Base-by-base conservation (phyloP, 345 rosid species). In the Bruguiera parviflora region DNA sequence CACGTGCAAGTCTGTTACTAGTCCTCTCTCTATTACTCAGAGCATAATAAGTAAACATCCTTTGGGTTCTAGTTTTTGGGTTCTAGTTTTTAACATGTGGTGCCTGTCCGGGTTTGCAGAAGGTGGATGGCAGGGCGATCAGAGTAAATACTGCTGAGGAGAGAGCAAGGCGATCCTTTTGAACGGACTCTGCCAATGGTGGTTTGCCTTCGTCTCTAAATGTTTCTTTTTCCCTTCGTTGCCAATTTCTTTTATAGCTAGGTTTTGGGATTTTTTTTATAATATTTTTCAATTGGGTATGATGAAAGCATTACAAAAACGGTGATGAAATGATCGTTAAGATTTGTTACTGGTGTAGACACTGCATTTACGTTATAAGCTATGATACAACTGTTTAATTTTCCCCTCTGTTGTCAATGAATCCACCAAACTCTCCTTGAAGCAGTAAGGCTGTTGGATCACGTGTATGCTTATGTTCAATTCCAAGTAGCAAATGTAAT, bases 141-240 rank as follows among this genome's bases (percentile, higher is more conserved):
- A 85, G 96, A 79, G 97, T 93, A 64, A 91, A 93, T 67, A 86
- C 85, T 33, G 98, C 98, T 0, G 94, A 85, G 74, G 87, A 88
- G 58, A 87, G 96, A 73, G 89, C 84, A 25, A 89, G 96, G 78
- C 88, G 92, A 73, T 73, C 69, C 71, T 91, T 83, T 70, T 92
- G 66, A 87, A 31, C 58, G 35, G 16, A 37, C 53, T 72, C 52
- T 65, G 64, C 66, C 53, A 32, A 13, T 18, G 58, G 70, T 67
- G 10, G 51, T 39, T 64, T 33, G n/a, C 16, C n/a, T 67, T 13
- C 1, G 5, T 46, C 1, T 49, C 27, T 68, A 53, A 31, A 0
- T 31, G 20, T 8, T 25, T 46, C n/a, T 32, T 31, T 25, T 62
- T 78, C 56, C 65, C 68, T 11, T 32, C 57, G 69, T 71, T 60